Percentiles rank a stretch among this genome's conserved stretches.
These are phyloP conservation scores for Arctium minus DNA, from an alignment of 129 eudicot species.

Conservation along the genomic window DNA sequence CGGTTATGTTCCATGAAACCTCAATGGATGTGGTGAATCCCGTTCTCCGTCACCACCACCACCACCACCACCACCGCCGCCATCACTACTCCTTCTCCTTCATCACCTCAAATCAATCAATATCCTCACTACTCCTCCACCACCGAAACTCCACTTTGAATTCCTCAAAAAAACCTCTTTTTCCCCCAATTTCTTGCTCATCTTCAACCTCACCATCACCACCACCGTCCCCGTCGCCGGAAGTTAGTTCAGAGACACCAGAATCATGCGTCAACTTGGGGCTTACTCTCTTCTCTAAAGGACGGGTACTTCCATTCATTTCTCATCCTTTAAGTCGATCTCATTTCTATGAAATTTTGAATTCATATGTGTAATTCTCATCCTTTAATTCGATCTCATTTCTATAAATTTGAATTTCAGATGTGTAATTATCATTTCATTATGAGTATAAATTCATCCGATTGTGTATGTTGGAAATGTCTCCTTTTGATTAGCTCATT, in stretches of 20 bases:
- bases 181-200: slow-evolving; percentile 39
- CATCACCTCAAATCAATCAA: slow-evolving; percentile 1
- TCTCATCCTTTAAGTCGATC: not conserved
- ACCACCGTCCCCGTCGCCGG: slow-evolving; percentile 43
- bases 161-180: slow-evolving; percentile 18
- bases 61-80: slow-evolving; percentile 17
- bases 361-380: no score
- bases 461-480: not conserved
- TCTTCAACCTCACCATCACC: slow-evolving; percentile 58
- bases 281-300: slow-evolving; percentile 76
- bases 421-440: no score
- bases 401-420: not conserved
- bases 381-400: not conserved
- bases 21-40: slow-evolving; percentile 49
- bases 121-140: slow-evolving; percentile 10
- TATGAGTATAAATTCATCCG: not conserved
- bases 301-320: slow-evolving; percentile 48
- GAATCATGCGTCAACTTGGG: slow-evolving; percentile 86
- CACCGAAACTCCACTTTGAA: slow-evolving; percentile 17
- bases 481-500: not conserved
- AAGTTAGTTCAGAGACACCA: slow-evolving; percentile 50
- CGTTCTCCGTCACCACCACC: slow-evolving; percentile 29
- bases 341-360: not conserved
- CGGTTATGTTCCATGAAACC: slow-evolving; percentile 29
- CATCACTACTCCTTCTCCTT: slow-evolving; percentile 1